Evolutionary conservation across 192 early-diverging fungal genomes (phyloP), one percentile per base, ranked within the genome.

Genomic region (Coemansia sp.): DNA sequence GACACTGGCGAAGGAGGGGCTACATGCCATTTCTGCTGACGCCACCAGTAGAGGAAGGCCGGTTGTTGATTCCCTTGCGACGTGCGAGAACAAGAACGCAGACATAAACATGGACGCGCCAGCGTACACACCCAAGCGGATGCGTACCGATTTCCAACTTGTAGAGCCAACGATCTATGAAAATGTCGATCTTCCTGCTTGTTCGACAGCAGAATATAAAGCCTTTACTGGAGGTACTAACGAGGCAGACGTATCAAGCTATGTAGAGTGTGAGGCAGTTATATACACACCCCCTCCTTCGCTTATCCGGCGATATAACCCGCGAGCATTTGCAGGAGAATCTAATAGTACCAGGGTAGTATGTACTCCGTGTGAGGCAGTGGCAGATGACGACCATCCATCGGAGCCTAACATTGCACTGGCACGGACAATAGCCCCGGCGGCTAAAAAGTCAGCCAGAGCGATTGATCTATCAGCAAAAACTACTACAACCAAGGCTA

Each of bases 251-350:
- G 4, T 52, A 5, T 18, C 22, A 22, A 30, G 47, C 52, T 58
- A 60, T 30, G 10, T 21, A 4, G 60, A 56, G 22, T 59, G 59
- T 34, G 69, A 74, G 5, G 57, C 56, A 0, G 59, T 75, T 10
- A 44, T 62, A 16, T 72, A 74, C 58, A 63, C 31, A 2, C 72
- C 77, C 12, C 64, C 69, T 12, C 73, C 73, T 2, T 75, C 78
- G 19, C 63, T 72, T 55, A 59, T 69, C 12, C 62, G 62, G 16
- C 58, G 51, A 19, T 74, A 80, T 52, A 41, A 47, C 2, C 51
- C 56, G 24, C 56, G 62, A 18, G 9, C 34, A n/a, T 22, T 21
- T 18, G 47, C 19, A 23, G 28, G 8, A 34, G 31, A 21, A 18
- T 28, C 53, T 14, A 56, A n/a, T 19, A 34, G 56, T 18, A 49